Base-by-base conservation (phyloP, 176 grass and related monocot species). In the barley (Hordeum vulgare) region DNA sequence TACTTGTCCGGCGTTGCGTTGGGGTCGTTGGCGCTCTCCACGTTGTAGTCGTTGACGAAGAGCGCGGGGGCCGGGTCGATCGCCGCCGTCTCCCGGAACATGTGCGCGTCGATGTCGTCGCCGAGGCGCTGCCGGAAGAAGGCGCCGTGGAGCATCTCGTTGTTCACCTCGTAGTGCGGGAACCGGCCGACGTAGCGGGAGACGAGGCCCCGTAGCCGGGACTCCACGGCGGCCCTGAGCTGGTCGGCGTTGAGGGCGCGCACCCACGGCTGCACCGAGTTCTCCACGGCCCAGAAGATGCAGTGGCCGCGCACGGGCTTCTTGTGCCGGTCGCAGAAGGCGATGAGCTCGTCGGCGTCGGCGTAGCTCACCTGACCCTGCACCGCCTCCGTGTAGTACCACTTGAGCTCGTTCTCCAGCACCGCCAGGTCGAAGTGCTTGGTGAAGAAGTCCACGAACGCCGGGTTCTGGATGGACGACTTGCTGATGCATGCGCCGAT, bases 41-140 rank as follows among this genome's bases (percentile, higher is more conserved):
- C 93, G 77, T 96, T 81, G 90, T 95, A 95, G 83, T 95, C 93
- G 75, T 96, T 96, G 1, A 96, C 93, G 79, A 96, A 96, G 6
- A 96, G 90, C 24, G 68, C 53, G 1, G 93, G 79, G 4, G 76
- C 61, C 18, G 85, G 37, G 66, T 96, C 93, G 51, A 93, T 79
- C 7, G 5, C 26, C 34, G 67, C 74, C 5, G 93, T 89, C 66
- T 89, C 69, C 3, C 89, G 82, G 80, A 95, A 93, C 93, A 96
- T 96, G 60, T 70, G 44, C 13, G 84, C 80, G 80, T 88, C 25
- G 39, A 90, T 60, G 83, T 87, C 93, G 74, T 83, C 79, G 57
- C 93, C 86, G 0, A 93, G 86, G 0, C 86, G 56, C 24, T 85
- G 71, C 6, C 14, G 17, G 69, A 66, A 96, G 88, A 89, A 96